Base-by-base conservation (phyloP, 352 stramenopile species). In the Pythium biforme region DNA sequence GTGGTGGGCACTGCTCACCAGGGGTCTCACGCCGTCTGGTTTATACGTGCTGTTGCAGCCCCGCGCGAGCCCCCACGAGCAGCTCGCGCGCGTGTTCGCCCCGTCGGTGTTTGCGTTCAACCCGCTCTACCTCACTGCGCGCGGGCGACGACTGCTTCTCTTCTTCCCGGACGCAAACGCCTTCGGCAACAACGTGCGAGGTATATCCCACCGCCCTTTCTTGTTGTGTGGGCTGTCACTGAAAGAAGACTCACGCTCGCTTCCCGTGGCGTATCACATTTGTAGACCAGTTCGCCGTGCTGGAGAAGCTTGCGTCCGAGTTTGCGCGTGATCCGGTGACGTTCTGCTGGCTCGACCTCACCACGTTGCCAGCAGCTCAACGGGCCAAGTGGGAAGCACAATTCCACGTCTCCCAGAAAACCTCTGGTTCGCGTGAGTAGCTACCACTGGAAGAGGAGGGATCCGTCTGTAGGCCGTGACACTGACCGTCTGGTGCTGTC, bases 311-410 rank as follows among this genome's bases (percentile, higher is more conserved):
- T 0, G 78, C 83, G 4, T 72, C 61, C 11, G 82, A 90, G 60
- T 91, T 92, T 58, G 74, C 77, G 25, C 76, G 71, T 27, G 86
- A 95, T 58, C 83, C 86, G 10, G 46, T 95, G 15, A 90, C 80
- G 4, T 91, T 92, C 58, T 90, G 77, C 57, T 95, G 86, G 86
- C 49, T 87, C 20, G 79, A 95, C 55, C 29, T 92, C 26, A 66
- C 69, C 19, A 47, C 59, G 22, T 59, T 74, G 14, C 33, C 72
- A 1, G 11, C 59, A 3, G 55, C 66, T 12, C 74, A 83, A 37
- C 75, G 67, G 0, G 23, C 39, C 20, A 74, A 77, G 9, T 93
- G 84, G 84, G 33, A 73, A 22, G 50, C 59, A 17, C 81, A 90
- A 49, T 82, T 89, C 29, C 51, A 66, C 4, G n/a, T 57, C 25